phyloP scores from a whole-genome alignment of 768 basidiomycete species.

The Fomitopsis serialis region DNA sequence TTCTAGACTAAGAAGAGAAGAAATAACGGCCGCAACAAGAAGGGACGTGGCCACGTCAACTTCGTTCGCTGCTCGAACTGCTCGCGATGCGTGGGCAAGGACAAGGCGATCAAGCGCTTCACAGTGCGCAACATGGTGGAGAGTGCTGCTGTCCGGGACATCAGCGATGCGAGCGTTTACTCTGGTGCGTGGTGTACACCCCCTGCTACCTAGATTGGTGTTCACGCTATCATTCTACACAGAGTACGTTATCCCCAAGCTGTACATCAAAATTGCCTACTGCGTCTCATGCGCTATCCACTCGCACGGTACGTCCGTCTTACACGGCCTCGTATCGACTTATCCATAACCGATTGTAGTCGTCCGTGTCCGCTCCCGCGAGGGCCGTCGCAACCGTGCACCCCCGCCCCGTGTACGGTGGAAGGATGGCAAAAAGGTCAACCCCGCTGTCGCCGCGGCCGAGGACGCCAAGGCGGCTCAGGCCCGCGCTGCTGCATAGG shows the following conservation, averaged over 20 bases:
- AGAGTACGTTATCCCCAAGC: conserved; percentile 96
- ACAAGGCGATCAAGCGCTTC: conserved; percentile 99
- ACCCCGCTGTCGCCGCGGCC: conserved; percentile 91
- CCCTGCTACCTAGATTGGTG: not conserved
- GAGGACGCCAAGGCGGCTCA: conserved; percentile 71
- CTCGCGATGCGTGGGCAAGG: conserved; percentile 95
- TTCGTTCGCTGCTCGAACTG: conserved; percentile 99
- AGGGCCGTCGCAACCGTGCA: conserved; percentile 94
- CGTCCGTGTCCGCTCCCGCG: conserved; percentile 94
- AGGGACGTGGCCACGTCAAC: conserved; percentile 93
- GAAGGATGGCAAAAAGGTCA: conserved; percentile 95
- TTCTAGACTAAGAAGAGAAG: conserved; percentile 96
- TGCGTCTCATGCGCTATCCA: conserved; percentile 99
- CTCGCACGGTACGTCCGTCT: conserved; percentile 74
- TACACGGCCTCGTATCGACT: not conserved
- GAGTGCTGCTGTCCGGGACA: conserved; percentile 95
- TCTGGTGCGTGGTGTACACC: conserved; percentile 52
- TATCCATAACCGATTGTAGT: conserved; percentile 43
- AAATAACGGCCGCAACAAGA: conserved; percentile 99
- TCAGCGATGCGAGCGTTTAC: conserved; percentile 94
- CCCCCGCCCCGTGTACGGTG: conserved; percentile 94
- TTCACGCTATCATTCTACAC: conserved; percentile 3
- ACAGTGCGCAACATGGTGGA: conserved; percentile 99
- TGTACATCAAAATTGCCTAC: conserved; percentile 98
- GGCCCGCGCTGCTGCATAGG: conserved; percentile 42